These are phyloP conservation scores for Citrus inodora DNA, from an alignment of 345 rosid species.

Conservation along the genomic window DNA sequence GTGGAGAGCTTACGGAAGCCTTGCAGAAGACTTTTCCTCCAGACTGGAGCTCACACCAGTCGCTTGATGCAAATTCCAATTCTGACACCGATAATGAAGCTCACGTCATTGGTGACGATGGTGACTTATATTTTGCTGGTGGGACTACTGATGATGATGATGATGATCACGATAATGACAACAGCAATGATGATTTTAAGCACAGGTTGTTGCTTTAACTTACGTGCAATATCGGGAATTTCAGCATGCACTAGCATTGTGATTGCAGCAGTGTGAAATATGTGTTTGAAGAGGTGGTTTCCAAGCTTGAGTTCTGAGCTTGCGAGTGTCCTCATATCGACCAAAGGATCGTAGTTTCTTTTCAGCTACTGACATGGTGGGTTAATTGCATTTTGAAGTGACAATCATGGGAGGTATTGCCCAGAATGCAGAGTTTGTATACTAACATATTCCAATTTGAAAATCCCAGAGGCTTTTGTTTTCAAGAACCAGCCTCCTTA, in stretches of 20 bases:
- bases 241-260: background rate
- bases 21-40: constrained; percentile 95
- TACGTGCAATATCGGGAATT: background rate
- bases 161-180: background rate
- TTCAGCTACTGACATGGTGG: background rate
- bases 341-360: background rate
- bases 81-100: constrained; percentile 30
- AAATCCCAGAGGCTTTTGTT: background rate
- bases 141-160: constrained; percentile 19
- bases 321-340: background rate
- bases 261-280: background rate
- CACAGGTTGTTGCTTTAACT: background rate
- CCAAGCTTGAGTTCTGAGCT: background rate
- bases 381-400: background rate
- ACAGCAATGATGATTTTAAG: constrained; percentile 19
- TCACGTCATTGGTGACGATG: constrained; percentile 16
- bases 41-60: constrained; percentile 64
- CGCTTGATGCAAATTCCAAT: constrained; percentile 33
- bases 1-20: constrained; percentile 88
- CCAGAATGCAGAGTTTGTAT: background rate
- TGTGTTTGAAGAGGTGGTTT: background rate
- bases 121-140: constrained; percentile 16
- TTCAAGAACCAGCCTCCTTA: background rate
- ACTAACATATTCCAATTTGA: background rate
- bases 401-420: background rate